Evolutionary conservation across 2,329 filamentous ascomycete genomes (phyloP).

Genomic region (Alternaria triticimaculans): DNA sequence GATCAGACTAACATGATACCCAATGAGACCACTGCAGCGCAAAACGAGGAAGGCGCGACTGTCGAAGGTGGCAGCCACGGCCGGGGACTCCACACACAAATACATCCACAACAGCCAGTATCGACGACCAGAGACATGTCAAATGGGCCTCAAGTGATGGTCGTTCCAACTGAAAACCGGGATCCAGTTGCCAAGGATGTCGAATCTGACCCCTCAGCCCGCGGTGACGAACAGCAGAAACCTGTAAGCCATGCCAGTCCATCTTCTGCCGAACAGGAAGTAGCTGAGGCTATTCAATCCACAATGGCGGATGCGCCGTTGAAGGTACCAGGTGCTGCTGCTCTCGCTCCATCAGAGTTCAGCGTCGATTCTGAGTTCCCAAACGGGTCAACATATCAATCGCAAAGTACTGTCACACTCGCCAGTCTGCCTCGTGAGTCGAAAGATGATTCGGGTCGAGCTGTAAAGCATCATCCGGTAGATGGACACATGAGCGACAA

Average conservation of each 20-base stretch:
- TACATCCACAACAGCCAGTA: background rate
- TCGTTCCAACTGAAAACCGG: background rate
- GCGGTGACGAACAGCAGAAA: background rate
- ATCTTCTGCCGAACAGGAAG: background rate
- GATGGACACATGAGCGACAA: background rate
- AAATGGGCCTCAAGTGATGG: background rate
- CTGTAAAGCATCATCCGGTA: background rate
- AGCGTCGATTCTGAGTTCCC: background rate
- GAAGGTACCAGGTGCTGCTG: background rate
- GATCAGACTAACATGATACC: constrained; percentile 15
- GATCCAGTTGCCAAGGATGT: background rate
- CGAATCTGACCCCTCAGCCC: background rate
- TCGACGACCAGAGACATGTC: background rate
- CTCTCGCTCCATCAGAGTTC: background rate
- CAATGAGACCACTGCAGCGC: background rate
- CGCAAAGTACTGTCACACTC: background rate
- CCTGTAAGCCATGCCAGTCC: background rate
- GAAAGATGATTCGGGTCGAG: background rate
- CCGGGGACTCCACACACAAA: background rate
- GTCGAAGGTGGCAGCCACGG: background rate
- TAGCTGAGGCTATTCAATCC: background rate
- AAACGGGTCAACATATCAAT: background rate
- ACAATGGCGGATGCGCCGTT: background rate
- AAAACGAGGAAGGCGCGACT: background rate
- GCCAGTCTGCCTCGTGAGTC: background rate